Base-by-base conservation (phyloP, 768 basidiomycete species). In the Pseudohyphozyma bogoriensis region DNA sequence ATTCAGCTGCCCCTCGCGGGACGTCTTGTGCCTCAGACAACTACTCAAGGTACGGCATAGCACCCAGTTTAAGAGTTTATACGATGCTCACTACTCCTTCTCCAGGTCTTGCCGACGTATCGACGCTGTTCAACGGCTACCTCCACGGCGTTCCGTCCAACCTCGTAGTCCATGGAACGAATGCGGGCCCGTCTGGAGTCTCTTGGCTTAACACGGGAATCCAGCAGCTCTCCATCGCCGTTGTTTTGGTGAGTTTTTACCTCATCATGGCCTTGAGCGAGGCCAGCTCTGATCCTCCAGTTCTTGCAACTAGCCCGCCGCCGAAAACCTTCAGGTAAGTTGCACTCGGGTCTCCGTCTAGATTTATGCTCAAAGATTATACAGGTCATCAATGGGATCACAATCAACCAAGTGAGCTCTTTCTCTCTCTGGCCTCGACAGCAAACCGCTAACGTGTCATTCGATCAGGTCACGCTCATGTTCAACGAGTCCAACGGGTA, bases 131-230 rank as follows among this genome's bases (percentile, higher is more conserved):
- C 76, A 86, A 85, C 64, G 81, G 79, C 52, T 87, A 84, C 69
- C 77, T 87, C 0, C 44, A 60, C 26, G 33, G 52, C 10, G 40
- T 62, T 10, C 57, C 7, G 13, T 35, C 44, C n/a, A 57, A 47
- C 52, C 56, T 53, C 56, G 40, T 45, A 29, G 28, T 60, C 68
- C 28, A 62, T 26, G 39, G 33, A 84, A 83, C 58, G 40, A 50
- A 28, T 24, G 64, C 64, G 4, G 64, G 64, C 2, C 64, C 64
- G 11, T n/a, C 54, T 9, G 57, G 56, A 35, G 83, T 83, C 16
- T 79, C 80, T 6, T 87, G 85, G 85, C 74, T 87, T 28, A 85
- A 85, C 66, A 79, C 82, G 51, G 85, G 80, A 29, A 85, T 87
- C 70, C 80, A 83, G 72, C 76, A 76, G 32, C 79, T 87, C 20